Percentiles rank a stretch among this genome's conserved stretches.
Evolutionary conservation across 805 yeast genomes (phyloP).

Genomic region (Diddensiella caesifluorescens): DNA sequence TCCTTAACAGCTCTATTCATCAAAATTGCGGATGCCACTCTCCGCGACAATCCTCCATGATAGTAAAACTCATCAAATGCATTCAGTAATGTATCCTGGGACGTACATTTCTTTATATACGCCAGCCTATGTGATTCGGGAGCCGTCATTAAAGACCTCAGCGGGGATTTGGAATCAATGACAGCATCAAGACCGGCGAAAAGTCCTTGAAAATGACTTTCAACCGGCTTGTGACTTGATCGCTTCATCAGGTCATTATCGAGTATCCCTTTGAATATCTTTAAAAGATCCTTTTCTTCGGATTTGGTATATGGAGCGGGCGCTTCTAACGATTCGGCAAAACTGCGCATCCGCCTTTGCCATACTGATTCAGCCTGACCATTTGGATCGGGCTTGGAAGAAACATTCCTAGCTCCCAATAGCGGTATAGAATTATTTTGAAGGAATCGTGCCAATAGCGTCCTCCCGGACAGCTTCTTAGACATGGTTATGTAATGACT

Average conservation of each 20-base stretch:
- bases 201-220: conserved; percentile 19
- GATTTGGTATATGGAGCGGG: conserved; percentile 13
- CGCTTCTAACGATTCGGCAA: conserved; percentile 13
- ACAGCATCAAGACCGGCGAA: conserved; percentile 19
- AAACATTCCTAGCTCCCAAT: background rate
- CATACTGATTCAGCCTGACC: background rate
- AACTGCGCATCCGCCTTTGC: conserved; percentile 10
- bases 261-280: conserved; percentile 10
- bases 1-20: conserved; percentile 16
- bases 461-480: too few species aligned
- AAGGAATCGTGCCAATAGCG: too few species aligned
- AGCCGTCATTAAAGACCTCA: background rate
- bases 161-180: conserved; percentile 4
- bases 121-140: background rate
- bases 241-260: conserved; percentile 8
- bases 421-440: too few species aligned
- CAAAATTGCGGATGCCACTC: conserved; percentile 24
- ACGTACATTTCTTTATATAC: conserved; percentile 1
- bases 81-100: conserved; percentile 17
- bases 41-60: conserved; percentile 23
- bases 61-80: conserved; percentile 26
- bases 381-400: background rate
- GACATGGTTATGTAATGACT: too few species aligned
- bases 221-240: conserved; percentile 12
- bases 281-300: conserved; percentile 15